A percentile compares a stretch with the other conserved stretches of the same genome.
These are phyloP conservation scores for Echeveria elegans DNA, from an alignment of 164 flowering plant genomes.

Conservation along the genomic window DNA sequence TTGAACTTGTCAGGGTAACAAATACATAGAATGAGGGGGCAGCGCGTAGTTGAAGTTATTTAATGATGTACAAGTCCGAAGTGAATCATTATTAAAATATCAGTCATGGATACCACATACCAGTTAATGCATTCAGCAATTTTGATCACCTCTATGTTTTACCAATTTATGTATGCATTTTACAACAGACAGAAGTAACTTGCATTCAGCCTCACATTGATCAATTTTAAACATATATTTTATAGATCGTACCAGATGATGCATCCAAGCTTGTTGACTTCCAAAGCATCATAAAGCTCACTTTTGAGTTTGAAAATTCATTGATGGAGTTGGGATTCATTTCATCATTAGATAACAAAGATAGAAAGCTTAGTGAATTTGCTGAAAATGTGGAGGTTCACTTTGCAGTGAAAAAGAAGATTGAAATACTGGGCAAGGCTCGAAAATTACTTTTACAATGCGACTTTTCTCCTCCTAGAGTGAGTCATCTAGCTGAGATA, in stretches of 20 bases:
- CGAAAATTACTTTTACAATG: slow-evolving; percentile 63
- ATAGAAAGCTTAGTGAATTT: slow-evolving; percentile 54
- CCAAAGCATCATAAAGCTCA: slow-evolving; percentile 49
- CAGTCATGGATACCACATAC: no score
- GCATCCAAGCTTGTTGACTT: slow-evolving; percentile 81
- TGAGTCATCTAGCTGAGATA: slow-evolving; percentile 23
- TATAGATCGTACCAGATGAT: slow-evolving; percentile 88
- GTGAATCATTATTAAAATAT: no score
- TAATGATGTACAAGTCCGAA: no score
- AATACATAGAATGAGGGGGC: no score
- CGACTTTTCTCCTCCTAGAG: slow-evolving; percentile 61
- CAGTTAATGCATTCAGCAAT: not conserved
- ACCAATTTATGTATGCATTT: not conserved
- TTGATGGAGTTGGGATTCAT: slow-evolving; percentile 67
- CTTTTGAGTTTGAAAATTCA: slow-evolving; percentile 56
- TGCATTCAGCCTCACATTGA: not conserved
- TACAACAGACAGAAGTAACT: not conserved
- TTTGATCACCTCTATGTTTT: not conserved
- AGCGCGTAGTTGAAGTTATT: no score
- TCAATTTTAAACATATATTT: not conserved
- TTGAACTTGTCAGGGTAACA: no score
- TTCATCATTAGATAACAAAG: slow-evolving; percentile 54
- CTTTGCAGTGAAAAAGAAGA: slow-evolving; percentile 82
- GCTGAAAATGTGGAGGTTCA: slow-evolving; percentile 89
- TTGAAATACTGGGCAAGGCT: slow-evolving; percentile 70